Evolutionary conservation across 495 filamentous ascomycete species (phyloP), one percentile per base, ranked within the genome.

Genomic region (Penicillium arizonense): DNA sequence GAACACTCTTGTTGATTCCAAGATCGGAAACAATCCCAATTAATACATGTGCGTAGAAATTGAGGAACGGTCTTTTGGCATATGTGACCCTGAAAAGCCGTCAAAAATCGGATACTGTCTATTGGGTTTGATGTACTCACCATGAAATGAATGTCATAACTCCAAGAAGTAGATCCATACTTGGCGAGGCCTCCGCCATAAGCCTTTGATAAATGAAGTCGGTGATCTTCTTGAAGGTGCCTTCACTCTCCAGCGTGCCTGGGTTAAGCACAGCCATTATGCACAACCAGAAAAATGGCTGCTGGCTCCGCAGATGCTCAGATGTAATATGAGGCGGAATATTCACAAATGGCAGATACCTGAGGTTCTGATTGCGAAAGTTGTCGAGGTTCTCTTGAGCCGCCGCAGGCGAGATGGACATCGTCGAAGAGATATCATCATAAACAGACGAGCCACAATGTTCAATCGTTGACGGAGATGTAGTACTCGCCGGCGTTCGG

Each of bases 91-190:
- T 67, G 21, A 7, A 38, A 28, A 7, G 44, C 10, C 38, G 20
- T 52, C 39, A 28, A 43, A 50, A 20, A 52, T 18, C 23, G 20
- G 26, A 3, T 6, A 44, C 1, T 13, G 1, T 18, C 3, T 33
- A 12, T 7, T 13, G 47, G 14, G 16, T n/a, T 3, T 8, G 10
- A 8, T 9, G 7, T 18, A 52, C 61, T 53, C 45, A 77, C 78
- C 79, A 82, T 26, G 64, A 68, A 35, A 77, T 55, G 45, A 74
- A 72, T 1, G 70, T 67, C 32, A 86, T 60, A 10, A 83, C 45
- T 5, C 77, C 83, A n/a, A 79, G 64, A 5, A 86, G 72, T 23
- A 85, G 67, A 52, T 85, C 83, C 21, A 84, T 58, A 47, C 62
- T 79, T 57, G 73, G 76, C n/a, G 75, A 68, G 24, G 65, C 51